Conservation (phyloP, 2,329 filamentous ascomycete species). For the Fusarium pilosicola region DNA sequence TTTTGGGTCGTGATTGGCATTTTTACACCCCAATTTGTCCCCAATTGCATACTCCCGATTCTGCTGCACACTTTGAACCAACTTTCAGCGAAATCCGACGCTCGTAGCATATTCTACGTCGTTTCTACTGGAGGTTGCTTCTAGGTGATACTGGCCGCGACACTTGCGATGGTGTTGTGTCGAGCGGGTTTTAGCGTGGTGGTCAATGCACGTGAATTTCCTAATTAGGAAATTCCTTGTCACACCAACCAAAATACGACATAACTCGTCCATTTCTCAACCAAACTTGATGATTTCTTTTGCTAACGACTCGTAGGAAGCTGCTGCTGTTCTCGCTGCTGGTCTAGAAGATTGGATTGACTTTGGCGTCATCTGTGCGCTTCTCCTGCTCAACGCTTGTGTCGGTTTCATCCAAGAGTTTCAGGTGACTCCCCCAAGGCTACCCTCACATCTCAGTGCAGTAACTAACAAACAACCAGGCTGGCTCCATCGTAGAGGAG, state of each 20-base stretch:
- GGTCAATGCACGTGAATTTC: background rate
- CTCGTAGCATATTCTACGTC: no score
- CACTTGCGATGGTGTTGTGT: background rate
- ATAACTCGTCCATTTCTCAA: background rate
- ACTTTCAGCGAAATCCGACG: no score
- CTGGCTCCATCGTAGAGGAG: constrained; percentile 59
- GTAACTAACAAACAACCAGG: no score
- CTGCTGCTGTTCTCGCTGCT: constrained; percentile 81
- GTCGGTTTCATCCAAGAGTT: constrained; percentile 92
- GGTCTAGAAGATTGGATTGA: constrained; percentile 92
- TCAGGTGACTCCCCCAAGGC: constrained; percentile 49
- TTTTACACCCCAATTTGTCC: no score
- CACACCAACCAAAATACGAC: background rate
- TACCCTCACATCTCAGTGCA: no score
- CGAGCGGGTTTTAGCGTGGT: background rate
- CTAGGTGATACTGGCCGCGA: background rate
- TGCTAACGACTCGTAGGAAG: constrained; percentile 52
- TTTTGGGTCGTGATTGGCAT: background rate
- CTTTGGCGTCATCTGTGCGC: constrained; percentile 88
- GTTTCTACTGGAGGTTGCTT: background rate
- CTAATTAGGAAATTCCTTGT: background rate
- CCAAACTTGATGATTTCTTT: background rate
- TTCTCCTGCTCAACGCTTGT: constrained; percentile 83
- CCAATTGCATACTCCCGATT: background rate
- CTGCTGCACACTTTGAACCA: background rate